phyloP scores from a whole-genome alignment of 192 early-diverging fungal genomes.

The Anaeromyces robustus region DNA sequence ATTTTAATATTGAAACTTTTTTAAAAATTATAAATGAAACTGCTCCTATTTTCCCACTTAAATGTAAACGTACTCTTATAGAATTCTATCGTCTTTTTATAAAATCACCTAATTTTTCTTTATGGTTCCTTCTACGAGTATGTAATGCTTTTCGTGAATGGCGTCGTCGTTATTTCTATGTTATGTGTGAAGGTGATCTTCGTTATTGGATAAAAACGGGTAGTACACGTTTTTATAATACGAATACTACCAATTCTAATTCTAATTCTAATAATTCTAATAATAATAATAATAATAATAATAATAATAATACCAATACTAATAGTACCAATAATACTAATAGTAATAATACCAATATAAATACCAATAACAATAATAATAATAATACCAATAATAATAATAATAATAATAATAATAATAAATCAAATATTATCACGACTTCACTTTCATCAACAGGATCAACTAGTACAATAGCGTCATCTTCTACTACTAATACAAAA shows the following conservation, averaged over 20 bases:
- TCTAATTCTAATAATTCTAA: not conserved
- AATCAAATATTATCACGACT: no score
- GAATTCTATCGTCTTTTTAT: constrained; percentile 81
- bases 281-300: not conserved
- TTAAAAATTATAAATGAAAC: constrained; percentile 40
- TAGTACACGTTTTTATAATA: not conserved
- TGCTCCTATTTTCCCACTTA: constrained; percentile 28
- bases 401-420: no score
- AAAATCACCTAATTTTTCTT: constrained; percentile 87
- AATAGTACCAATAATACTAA: no score
- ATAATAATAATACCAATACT: no score
- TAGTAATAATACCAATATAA: no score
- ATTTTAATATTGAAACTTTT: constrained; percentile 64
- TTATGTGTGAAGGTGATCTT: constrained; percentile 43
- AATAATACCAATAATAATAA: no score
- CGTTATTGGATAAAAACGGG: constrained; percentile 18
- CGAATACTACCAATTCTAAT: not conserved
- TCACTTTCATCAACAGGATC: no score
- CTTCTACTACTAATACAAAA: not conserved
- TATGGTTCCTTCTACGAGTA: constrained; percentile 76
- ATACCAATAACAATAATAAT: no score
- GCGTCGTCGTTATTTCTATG: constrained; percentile 54
- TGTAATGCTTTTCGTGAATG: constrained; percentile 66
- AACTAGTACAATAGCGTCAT: not conserved
- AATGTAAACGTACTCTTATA: constrained; percentile 33